Evolutionary conservation across 2,329 filamentous ascomycete species (phyloP).

Genomic region (Alternaria alternata): DNA sequence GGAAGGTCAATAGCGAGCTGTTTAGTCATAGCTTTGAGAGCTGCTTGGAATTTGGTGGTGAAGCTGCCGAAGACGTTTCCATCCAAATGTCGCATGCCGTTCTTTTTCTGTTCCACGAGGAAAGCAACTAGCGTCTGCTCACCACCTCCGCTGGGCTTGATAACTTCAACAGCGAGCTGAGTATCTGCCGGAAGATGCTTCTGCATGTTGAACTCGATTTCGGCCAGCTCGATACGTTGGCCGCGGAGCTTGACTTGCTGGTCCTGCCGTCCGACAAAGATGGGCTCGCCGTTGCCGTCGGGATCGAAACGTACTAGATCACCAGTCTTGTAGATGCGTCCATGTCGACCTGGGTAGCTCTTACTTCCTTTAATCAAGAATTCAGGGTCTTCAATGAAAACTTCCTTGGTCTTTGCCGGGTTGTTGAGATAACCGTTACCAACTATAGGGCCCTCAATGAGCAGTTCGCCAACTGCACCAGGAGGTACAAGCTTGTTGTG

Average conservation of each 20-base stretch:
- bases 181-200: conserved; percentile 51
- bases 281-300: conserved; percentile 45
- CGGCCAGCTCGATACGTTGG: conserved; percentile 51
- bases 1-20: conserved; percentile 42
- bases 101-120: conserved; percentile 42
- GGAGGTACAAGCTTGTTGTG: conserved; percentile 49
- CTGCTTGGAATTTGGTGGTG: conserved; percentile 40
- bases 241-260: conserved; percentile 53
- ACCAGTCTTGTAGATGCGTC: conserved; percentile 53
- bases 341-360: conserved; percentile 60
- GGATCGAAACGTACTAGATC: conserved; percentile 60
- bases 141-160: conserved; percentile 48
- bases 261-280: conserved; percentile 49
- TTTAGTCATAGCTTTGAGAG: conserved; percentile 40
- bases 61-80: conserved; percentile 44
- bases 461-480: conserved; percentile 60
- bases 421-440: conserved; percentile 51
- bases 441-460: conserved; percentile 66
- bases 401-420: conserved; percentile 46
- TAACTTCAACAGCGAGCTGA: conserved; percentile 60
- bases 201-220: conserved; percentile 52
- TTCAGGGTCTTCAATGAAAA: conserved; percentile 59
- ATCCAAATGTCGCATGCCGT: conserved; percentile 40
- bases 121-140: conserved; percentile 48
- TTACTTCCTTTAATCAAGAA: conserved; percentile 69